These are phyloP conservation scores for Diaporthe helianthi DNA, from an alignment of 2,329 filamentous ascomycete genomes.

Conservation along the genomic window DNA sequence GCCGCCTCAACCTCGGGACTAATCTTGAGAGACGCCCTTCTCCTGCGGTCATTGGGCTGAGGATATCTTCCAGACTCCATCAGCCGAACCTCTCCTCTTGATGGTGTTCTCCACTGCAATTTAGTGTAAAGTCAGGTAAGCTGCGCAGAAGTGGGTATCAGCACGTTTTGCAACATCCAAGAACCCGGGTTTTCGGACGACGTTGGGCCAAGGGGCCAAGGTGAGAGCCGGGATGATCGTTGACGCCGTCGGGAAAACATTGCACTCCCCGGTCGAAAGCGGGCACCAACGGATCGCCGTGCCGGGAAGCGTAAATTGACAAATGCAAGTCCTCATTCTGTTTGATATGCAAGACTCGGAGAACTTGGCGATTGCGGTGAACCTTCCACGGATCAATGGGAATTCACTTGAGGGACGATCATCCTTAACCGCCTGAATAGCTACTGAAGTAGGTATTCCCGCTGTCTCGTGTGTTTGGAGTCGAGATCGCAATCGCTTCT, in stretches of 20 bases:
- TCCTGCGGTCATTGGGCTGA: background rate
- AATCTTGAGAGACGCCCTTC: background rate
- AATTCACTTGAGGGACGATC: background rate
- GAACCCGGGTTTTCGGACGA: constrained; percentile 6
- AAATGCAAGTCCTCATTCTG: background rate
- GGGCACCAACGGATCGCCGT: background rate
- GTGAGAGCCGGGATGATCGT: constrained; percentile 5
- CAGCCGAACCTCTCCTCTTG: background rate
- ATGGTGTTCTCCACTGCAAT: constrained; percentile 23
- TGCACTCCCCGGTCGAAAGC: background rate
- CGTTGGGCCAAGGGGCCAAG: background rate
- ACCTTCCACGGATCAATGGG: background rate
- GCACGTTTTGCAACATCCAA: constrained; percentile 2
- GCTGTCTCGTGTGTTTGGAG: background rate
- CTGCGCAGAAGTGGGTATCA: constrained; percentile 26
- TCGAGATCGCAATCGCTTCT: constrained; percentile 6
- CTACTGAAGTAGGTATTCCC: no score
- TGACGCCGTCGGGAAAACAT: background rate
- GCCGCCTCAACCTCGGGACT: background rate
- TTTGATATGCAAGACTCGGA: background rate
- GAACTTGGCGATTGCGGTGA: constrained; percentile 7
- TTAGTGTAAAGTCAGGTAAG: constrained; percentile 5
- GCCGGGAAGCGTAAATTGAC: background rate
- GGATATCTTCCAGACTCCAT: background rate
- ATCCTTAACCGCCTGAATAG: background rate